phyloP scores from a whole-genome alignment of 805 yeast species.

The Ogataea glucozyma region DNA sequence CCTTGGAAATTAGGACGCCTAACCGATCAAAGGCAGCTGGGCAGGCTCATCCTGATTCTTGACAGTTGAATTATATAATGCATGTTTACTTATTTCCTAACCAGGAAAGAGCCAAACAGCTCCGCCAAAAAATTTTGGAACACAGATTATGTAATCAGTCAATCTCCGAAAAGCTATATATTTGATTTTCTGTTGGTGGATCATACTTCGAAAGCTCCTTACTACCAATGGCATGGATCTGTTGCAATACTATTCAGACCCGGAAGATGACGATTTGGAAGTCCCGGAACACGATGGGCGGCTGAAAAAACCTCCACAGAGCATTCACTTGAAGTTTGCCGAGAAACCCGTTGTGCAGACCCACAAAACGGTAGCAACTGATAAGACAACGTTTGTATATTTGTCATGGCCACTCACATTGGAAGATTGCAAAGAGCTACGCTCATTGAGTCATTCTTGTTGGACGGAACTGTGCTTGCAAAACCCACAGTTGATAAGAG shows the following conservation, averaged over 20 bases:
- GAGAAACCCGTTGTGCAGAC: constrained; percentile 10
- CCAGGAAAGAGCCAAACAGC: constrained; percentile 1
- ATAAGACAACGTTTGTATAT: constrained; percentile 13
- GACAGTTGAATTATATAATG: constrained; percentile 4
- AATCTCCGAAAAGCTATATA: too few relatives aligned
- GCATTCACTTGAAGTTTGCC: constrained; percentile 12
- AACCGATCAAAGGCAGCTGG: too few relatives aligned
- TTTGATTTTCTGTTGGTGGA: too few relatives aligned
- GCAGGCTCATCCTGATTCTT: too few relatives aligned
- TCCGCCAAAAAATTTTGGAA: too few relatives aligned
- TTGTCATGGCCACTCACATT: constrained; percentile 4
- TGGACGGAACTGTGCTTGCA: constrained; percentile 7
- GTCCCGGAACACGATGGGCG: not conserved
- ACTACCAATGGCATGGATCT: constrained; percentile 11
- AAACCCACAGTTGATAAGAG: not conserved
- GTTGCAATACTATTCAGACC: constrained; percentile 10
- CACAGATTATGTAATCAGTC: not conserved
- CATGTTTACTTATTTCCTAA: constrained; percentile 4
- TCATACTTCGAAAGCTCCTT: too few relatives aligned
- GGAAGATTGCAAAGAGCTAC: constrained; percentile 8
- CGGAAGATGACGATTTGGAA: constrained; percentile 14
- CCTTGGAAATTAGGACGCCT: too few relatives aligned
- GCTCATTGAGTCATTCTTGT: not conserved
- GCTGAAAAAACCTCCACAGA: constrained; percentile 13
- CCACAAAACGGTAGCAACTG: not conserved